Base-by-base conservation (phyloP, 2,329 filamentous ascomycete genomes). In the Colletotrichum lini region DNA sequence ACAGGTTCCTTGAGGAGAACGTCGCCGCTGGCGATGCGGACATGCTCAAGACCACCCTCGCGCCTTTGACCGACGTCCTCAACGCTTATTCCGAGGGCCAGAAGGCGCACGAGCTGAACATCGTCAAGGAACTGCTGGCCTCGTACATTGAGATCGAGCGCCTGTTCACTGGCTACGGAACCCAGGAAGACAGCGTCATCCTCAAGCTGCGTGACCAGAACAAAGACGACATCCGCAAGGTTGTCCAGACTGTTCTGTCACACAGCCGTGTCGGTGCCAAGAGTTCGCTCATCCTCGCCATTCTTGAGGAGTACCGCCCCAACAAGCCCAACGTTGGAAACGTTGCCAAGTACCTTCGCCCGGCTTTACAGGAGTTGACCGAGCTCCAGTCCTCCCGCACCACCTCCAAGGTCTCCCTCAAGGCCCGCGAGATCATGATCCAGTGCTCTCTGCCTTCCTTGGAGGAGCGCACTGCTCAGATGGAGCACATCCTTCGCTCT, bases 401-500 rank as follows among this genome's bases (percentile, higher is more conserved):
- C 61, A 96, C 96, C 13, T 94, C 96, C 75, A 99, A 98, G 91
- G 96, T 99, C 52, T 94, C 96, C 0, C 89, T 99, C 75, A 99
- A 99, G 88, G 96, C 96, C 56, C 93, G 96, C 80, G 96, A 99
- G 85, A 92, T 98, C 62, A 92, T 99, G 78, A 99, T 99, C 74
- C 96, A 98, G 84, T 98, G 95, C 80, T 95, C 96, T 65, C 89
- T 99, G 80, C 96, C 96, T 21, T 99, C 96, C 3, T 87, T 99
- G 23, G 96, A 98, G 82, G 96, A 99, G 88, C 92, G 96, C 76
- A 93, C 94, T 35, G 90, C 93, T 8, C 96, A 99, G 85, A 98
- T 99, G 96, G 96, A 98, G 86, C 96, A 98, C 83, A 99, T 99
- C 75, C 88, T 99, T 66, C 94, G 95, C 71, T 98, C 96, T 35